phyloP scores from a whole-genome alignment of 805 yeast genomes.

The Barnettozyma californica region DNA sequence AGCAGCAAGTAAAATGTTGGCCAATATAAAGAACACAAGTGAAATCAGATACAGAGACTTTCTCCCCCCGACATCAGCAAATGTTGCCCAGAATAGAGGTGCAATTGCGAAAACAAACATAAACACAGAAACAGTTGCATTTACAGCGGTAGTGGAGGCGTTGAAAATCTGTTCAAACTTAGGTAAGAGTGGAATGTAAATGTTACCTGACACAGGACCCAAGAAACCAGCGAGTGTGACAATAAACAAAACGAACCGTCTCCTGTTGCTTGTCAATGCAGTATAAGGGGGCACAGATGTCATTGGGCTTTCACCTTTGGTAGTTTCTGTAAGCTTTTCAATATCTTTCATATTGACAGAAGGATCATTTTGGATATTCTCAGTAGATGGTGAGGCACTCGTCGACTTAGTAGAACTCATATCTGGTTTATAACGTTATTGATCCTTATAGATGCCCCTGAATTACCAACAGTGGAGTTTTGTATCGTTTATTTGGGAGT shows the following conservation, averaged over 20 bases:
- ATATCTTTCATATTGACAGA: background rate
- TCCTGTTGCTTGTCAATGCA: conserved; percentile 31
- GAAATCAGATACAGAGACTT: conserved; percentile 61
- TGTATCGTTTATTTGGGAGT: background rate
- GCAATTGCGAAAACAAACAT: conserved; percentile 53
- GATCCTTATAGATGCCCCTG: background rate
- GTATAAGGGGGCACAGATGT: conserved; percentile 21
- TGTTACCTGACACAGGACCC: conserved; percentile 55
- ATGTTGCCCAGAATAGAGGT: conserved; percentile 51
- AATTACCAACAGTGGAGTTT: background rate
- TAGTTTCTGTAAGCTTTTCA: background rate
- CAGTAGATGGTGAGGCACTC: background rate
- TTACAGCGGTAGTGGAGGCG: conserved; percentile 38
- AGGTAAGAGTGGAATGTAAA: conserved; percentile 51
- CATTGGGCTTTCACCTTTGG: background rate
- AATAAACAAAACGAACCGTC: conserved; percentile 30
- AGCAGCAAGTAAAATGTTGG: conserved; percentile 61
- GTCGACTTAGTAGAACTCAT: background rate
- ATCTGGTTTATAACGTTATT: background rate
- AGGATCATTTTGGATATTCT: background rate
- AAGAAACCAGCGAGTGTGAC: conserved; percentile 46
- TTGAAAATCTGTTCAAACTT: conserved; percentile 36
- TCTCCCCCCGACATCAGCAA: conserved; percentile 56
- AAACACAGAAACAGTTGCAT: conserved; percentile 53
- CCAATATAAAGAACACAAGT: conserved; percentile 47